Evolutionary conservation across 2,329 filamentous ascomycete species (phyloP).

Genomic region (Aspergillus pseudotamarii): DNA sequence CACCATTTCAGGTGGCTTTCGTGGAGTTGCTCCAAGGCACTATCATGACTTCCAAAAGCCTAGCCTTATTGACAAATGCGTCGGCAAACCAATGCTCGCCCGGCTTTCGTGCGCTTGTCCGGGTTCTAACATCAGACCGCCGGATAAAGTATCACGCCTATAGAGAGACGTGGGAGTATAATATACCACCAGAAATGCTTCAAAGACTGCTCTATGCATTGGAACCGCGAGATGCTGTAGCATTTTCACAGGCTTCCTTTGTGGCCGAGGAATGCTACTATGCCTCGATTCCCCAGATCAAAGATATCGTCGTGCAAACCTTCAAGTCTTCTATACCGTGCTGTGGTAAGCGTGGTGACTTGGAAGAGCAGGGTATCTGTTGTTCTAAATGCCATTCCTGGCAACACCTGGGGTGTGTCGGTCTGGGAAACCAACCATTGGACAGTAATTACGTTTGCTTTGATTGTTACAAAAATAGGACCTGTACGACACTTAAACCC

Average conservation of each 20-base stretch:
- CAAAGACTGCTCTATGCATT: constrained; percentile 17
- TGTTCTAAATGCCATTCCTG: constrained; percentile 23
- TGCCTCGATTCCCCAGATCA: constrained; percentile 24
- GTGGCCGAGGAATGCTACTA: constrained; percentile 25
- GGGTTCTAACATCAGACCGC: constrained; percentile 25
- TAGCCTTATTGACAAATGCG: constrained; percentile 20
- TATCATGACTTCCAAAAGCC: constrained; percentile 10
- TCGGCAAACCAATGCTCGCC: constrained; percentile 29
- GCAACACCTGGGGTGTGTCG: constrained; percentile 13
- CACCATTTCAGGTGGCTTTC: constrained; percentile 24
- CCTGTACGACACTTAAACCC: neutral
- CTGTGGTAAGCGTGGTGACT: constrained; percentile 24
- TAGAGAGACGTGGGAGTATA: constrained; percentile 19
- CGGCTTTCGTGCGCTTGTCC: constrained; percentile 26
- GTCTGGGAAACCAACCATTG: neutral
- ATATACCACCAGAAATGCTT: constrained; percentile 19
- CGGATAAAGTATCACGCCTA: constrained; percentile 21
- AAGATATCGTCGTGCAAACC: constrained; percentile 13
- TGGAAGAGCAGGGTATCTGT: constrained; percentile 17
- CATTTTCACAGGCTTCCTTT: constrained; percentile 29
- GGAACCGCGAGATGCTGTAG: constrained; percentile 22
- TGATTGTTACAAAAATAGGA: neutral
- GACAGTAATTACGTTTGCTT: neutral
- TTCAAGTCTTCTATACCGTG: constrained; percentile 26
- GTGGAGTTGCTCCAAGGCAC: constrained; percentile 21